Base-by-base conservation (phyloP, 2,329 filamentous ascomycete genomes). In the Cadophora sp. region DNA sequence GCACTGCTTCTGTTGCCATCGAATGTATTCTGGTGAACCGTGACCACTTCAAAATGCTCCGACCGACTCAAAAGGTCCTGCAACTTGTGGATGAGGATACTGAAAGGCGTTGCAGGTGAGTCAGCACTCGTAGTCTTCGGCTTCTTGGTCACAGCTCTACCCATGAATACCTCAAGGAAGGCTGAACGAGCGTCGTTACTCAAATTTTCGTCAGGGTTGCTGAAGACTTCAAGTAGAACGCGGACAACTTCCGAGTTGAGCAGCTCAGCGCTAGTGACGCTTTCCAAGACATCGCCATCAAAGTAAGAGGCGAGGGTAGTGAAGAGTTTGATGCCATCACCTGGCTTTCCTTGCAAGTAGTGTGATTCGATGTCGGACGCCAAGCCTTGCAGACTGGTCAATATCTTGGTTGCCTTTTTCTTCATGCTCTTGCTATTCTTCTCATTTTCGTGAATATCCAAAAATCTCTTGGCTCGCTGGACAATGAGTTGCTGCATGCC, bases 11-110 rank as follows among this genome's bases (percentile, higher is more conserved):
- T 89, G 72, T 93, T 96, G 63, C 91, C 93, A 77, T 97, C 95
- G 73, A 95, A 92, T 5, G 92, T 90, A 73, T 96, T 97, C 69
- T 97, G 92, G 78, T 97, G 93, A 64, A 98, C 94, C 8, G 96
- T 99, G 69, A 97, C 88, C 53, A 99, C 95, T 77, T 99, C 96
- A 74, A 98, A 99, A 82, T 98, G 94, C 82, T 99, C 96, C 41
- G 95, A 96, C 73, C 96, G 90, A 82, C 96, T 99, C 65, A 99
- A 86, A 66, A 99, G 83, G 80, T 99, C 96, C 80, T 99, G 96
- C 39, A 99, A 84, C 79, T 99, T 99, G 78, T 94, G 91, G 48
- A 97, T 90, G 78, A 99, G 85, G 62, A 97, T 87, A 75, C 94
- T 96, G 78, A 98, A 97, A 0, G 94, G 90, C 0, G 95, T 97